A percentile compares a stretch with the other conserved stretches of the same genome.
Conservation (phyloP, 2,329 filamentous ascomycete species). For the Elsinoe batatas region DNA sequence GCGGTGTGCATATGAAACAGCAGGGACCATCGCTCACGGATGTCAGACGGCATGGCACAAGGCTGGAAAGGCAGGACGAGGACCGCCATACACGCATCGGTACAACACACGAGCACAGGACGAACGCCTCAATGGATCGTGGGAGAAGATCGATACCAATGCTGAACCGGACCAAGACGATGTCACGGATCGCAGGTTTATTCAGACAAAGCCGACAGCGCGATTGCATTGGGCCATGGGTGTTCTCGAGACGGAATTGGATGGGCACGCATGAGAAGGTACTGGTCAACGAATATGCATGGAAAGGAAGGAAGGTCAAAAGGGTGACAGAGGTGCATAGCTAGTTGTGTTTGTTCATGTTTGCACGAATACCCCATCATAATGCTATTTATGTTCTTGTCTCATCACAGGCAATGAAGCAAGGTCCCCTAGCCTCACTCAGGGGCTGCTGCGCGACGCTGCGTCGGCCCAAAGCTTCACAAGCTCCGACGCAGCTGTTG, state of each 20-base stretch:
- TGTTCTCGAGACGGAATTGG: constrained; percentile 65
- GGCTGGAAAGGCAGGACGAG: constrained; percentile 60
- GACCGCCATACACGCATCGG: constrained; percentile 58
- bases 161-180: constrained; percentile 20
- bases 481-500: constrained; percentile 3
- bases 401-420: no score
- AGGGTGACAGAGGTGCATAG: background rate
- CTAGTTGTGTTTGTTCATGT: background rate
- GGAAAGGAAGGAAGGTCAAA: background rate
- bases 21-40: constrained; percentile 68
- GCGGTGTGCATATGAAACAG: constrained; percentile 80
- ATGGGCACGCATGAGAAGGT: constrained; percentile 31
- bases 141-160: constrained; percentile 23
- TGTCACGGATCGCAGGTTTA: constrained; percentile 38
- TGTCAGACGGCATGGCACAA: constrained; percentile 80
- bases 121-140: constrained; percentile 25
- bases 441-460: background rate
- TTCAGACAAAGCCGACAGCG: constrained; percentile 54
- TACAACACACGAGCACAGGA: constrained; percentile 20
- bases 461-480: background rate
- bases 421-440: no score
- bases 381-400: background rate
- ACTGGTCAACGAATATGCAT: background rate
- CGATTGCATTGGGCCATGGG: constrained; percentile 68
- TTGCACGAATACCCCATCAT: constrained; percentile 5